Evolutionary conservation across 805 yeast genomes (phyloP), one percentile per base, ranked within the genome.

Genomic region (Sporopachydermia quercuum): DNA sequence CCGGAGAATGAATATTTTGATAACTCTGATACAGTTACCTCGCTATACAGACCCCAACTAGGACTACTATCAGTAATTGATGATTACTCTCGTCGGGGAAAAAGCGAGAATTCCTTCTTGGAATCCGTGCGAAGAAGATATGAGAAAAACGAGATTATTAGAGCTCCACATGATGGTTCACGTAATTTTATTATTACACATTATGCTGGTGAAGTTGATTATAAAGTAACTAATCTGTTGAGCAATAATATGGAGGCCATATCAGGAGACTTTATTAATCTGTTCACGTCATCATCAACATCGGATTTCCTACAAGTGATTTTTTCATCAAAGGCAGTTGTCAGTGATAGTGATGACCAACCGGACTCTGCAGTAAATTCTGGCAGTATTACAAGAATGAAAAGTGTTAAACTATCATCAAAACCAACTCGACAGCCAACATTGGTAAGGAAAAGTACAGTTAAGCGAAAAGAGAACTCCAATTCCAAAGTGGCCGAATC

Each of bases 201-300:
- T 50, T 74, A 68, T 48, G 76, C 76, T 35, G 79, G 78, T 6
- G 65, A 63, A 44, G 77, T 74, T 16, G 75, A 68, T 45, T 74
- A 74, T 47, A 57, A 66, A 30, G 68, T 68, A 16, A 70, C 66
- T 23, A 61, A 62, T 41, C 59, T 77, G 62, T 53, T 74, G 16
- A 67, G 66, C 35, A 70, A 71, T 43, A 70, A 71, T 45, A 62
- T 64, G 16, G 78, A 74, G 46, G 68, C 73, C 17, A 56, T 63
- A 14, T 56, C 65, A 13, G 56, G 63, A n/a, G 67, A 63, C 39
- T 52, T 62, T 27, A 58, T 62, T 41, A 49, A 52, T 13, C 49
- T 62, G 11, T 61, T 62, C 49, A 58, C 61, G 14, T 52, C 58
- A 8, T 51, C 62, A 6, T 53, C 61, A 18, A 51, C 62, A 3